Evolutionary conservation across 345 rosid genomes (phyloP).

Genomic region (Melaleuca alternifolia): DNA sequence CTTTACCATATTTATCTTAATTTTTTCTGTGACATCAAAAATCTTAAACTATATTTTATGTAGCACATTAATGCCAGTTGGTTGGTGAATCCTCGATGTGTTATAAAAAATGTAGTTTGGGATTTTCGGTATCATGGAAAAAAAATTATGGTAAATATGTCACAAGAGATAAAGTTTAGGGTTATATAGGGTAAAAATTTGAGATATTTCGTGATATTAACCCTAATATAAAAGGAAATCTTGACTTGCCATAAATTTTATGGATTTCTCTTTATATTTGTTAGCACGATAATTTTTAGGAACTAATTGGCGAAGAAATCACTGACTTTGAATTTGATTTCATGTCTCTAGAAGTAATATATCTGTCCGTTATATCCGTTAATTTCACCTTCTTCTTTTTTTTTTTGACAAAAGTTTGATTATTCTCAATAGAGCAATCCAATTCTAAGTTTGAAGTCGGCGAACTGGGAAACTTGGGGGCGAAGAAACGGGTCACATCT

Average conservation of each 20-base stretch:
- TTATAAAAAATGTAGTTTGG: too few relatives aligned
- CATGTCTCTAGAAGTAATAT: background rate
- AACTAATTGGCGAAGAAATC: background rate
- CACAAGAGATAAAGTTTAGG: too few relatives aligned
- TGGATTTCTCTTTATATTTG: background rate
- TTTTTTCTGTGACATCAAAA: too few relatives aligned
- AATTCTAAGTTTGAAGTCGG: background rate
- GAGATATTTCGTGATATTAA: too few relatives aligned
- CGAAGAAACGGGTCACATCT: background rate
- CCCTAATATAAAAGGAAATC: background rate
- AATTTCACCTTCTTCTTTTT: too few relatives aligned
- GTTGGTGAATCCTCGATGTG: too few relatives aligned
- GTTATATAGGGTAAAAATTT: too few relatives aligned
- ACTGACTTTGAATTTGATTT: background rate
- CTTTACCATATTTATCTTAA: too few relatives aligned
- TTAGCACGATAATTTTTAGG: background rate
- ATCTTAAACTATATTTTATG: too few relatives aligned
- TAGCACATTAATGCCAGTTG: too few relatives aligned
- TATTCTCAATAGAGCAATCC: background rate
- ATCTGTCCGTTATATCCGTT: background rate
- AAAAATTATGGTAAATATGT: too few relatives aligned
- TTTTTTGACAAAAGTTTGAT: background rate
- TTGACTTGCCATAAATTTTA: background rate
- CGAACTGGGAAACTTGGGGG: background rate
- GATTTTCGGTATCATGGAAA: too few relatives aligned